These are phyloP conservation scores for Fraxinus americana DNA, from an alignment of 257 asterid genomes.

Conservation along the genomic window DNA sequence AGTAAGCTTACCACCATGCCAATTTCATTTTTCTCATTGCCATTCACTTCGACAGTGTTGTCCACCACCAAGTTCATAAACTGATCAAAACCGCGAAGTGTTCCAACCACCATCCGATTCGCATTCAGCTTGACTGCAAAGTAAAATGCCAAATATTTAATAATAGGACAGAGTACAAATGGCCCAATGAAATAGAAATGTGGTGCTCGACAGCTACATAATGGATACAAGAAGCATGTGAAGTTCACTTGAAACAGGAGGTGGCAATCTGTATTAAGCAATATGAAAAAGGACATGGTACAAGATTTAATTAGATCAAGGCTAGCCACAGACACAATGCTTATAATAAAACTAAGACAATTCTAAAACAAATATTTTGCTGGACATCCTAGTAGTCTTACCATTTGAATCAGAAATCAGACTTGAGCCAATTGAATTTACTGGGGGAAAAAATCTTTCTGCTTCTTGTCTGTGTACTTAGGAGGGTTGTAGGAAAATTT, in stretches of 20 bases:
- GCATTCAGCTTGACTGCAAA: constrained; percentile 77
- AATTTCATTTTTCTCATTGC: constrained; percentile 81
- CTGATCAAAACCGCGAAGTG: constrained; percentile 96
- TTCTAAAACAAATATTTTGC: background rate
- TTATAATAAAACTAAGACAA: background rate
- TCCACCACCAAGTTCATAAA: constrained; percentile 87
- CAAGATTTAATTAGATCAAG: background rate
- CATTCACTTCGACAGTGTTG: constrained; percentile 90
- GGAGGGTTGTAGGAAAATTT: too few species aligned
- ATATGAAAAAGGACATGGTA: background rate
- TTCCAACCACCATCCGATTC: constrained; percentile 79
- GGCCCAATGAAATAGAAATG: background rate
- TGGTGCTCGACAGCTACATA: too few species aligned
- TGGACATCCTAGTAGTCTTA: background rate
- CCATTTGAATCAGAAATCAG: background rate
- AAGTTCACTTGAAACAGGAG: too few species aligned
- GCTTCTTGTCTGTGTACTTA: background rate
- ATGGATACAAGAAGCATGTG: too few species aligned
- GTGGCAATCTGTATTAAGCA: background rate
- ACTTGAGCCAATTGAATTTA: background rate
- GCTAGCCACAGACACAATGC: background rate
- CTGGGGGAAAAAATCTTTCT: background rate
- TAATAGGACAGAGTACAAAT: background rate
- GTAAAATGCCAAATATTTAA: background rate
- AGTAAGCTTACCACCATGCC: constrained; percentile 89